Base-by-base conservation (phyloP, 2,329 filamentous ascomycete genomes). In the Calonectria leucothoes region DNA sequence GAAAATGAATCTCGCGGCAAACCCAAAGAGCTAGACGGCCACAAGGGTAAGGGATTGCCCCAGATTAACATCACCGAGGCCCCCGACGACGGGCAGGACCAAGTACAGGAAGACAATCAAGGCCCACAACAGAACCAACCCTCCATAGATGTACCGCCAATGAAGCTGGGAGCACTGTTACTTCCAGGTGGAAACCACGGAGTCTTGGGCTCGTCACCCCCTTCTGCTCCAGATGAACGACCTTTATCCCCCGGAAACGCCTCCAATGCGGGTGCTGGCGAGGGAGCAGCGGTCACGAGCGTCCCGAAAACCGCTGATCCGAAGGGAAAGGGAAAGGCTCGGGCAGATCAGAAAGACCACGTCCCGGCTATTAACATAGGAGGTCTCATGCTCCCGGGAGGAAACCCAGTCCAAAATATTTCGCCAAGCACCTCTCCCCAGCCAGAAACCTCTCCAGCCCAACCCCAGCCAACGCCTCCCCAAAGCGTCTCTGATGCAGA, bases 331-430 rank as follows among this genome's bases (percentile, higher is more conserved):
- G 14, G 29, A n/a, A 52, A 29, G 23, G 14, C 17, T 6, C 23
- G 17, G 14, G 25, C 49, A 6, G 49, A 52, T 52, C 25, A 27
- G 12, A 14, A 52, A 27, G 49, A 52, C 49, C 49, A 61, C n/a
- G 55, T 55, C 12, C 8, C 51, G 31, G 25, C 48, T 37, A 35
- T 67, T 0, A 25, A 64, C 25, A 25, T 70, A 39, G 75, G 67
- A 4, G 70, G 66, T 14, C 23, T 74, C n/a, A 57, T 74, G 15
- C n/a, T 76, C 17, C 70, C 77, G 48, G 72, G 73, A 29, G 73
- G 74, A 27, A 78, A 75, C 59, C 55, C 37, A 35, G 11, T 27
- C 20, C 42, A 45, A 23, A 45, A 45, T 12, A 11, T 45, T 23
- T 45, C n/a, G 42, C 42, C n/a, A 45, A 45, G 42, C n/a, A 12